These are phyloP conservation scores for Fagus sylvatica DNA, from an alignment of 306 rosid species.

Conservation along the genomic window DNA sequence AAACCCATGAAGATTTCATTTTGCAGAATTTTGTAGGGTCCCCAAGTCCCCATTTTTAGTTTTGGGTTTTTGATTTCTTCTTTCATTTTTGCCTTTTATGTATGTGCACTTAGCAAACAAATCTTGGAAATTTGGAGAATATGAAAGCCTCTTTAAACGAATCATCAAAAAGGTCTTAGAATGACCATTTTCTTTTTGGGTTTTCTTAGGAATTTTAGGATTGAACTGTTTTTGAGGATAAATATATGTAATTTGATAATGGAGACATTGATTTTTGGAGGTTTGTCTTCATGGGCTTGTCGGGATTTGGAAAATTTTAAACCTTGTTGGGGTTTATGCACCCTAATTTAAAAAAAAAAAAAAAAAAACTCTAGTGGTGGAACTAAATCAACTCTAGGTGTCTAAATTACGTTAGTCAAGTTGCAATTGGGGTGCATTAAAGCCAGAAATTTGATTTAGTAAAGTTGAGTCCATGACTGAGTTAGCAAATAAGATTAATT, in stretches of 20 bases:
- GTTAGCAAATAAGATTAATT: neutral
- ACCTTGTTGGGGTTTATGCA: neutral
- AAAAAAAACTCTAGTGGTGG: neutral
- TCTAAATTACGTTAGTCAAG: neutral
- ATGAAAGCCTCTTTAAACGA: neutral
- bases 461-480: neutral
- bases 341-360: too few relatives aligned
- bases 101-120: neutral
- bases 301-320: neutral
- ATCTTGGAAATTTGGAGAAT: neutral
- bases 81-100: neutral
- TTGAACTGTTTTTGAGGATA: neutral
- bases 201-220: neutral
- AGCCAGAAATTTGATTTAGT: neutral
- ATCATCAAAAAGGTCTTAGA: too few relatives aligned
- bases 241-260: neutral
- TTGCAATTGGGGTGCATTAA: neutral
- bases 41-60: neutral
- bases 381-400: neutral
- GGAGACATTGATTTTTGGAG: neutral
- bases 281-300: neutral
- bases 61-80: neutral
- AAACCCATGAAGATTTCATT: neutral
- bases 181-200: too few relatives aligned
- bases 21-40: neutral